phyloP scores from a whole-genome alignment of 2,329 filamentous ascomycete species.

The Phyllosticta ampelicida region DNA sequence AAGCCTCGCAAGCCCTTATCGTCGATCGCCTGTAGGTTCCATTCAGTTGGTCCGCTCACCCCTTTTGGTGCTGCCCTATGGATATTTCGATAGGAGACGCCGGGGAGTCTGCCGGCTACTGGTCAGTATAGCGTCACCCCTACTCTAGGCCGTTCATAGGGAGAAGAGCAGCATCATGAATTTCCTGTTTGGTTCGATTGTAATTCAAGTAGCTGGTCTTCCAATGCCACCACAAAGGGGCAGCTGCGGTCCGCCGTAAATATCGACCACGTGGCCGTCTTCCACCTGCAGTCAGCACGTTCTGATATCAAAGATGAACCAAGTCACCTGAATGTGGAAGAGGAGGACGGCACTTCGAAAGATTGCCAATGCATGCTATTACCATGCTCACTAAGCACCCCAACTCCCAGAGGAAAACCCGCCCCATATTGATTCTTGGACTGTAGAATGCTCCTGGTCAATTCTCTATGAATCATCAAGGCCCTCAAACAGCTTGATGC shows the following conservation, averaged over 20 bases:
- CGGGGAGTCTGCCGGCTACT: background rate
- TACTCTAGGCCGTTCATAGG: background rate
- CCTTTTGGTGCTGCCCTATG: background rate
- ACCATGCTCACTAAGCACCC: background rate
- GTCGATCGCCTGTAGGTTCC: background rate
- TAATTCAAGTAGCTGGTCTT: background rate
- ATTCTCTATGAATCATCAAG: slow-evolving; percentile 22
- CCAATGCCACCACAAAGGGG: background rate
- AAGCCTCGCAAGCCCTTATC: background rate
- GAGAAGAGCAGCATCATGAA: background rate
- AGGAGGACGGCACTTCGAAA: background rate
- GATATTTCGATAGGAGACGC: background rate
- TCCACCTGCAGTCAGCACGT: too few species aligned
- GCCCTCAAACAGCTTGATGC: slow-evolving; percentile 31
- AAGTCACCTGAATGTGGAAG: background rate
- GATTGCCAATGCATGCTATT: background rate
- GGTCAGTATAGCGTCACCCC: background rate
- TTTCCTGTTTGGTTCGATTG: background rate
- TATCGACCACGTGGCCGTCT: background rate
- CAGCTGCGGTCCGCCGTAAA: background rate
- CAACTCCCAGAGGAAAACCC: background rate
- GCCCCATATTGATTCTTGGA: background rate
- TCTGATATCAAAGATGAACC: background rate
- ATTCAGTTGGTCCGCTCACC: background rate
- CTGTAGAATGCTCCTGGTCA: background rate